Conservation (phyloP, 1,284 basidiomycete species). For the Exobasidium rhododendri region DNA sequence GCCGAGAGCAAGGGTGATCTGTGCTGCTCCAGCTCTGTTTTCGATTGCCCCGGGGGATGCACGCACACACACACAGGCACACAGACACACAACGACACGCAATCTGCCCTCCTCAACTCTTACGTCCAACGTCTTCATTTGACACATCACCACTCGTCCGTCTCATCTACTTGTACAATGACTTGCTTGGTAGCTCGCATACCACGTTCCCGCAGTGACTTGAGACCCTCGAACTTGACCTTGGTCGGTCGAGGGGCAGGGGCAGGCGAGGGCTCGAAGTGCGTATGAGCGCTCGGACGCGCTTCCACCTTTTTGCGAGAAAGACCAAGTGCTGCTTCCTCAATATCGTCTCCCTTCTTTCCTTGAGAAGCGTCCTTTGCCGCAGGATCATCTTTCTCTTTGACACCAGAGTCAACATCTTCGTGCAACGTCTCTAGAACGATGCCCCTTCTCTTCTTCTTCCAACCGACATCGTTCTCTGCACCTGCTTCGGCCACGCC, state of each 20-base stretch:
- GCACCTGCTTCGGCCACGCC: slow-evolving; percentile 7
- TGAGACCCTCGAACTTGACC: slow-evolving; percentile 4
- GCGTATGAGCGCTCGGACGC: background rate
- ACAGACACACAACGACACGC: too few relatives aligned
- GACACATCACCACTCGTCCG: background rate
- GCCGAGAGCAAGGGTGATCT: background rate
- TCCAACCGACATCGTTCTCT: slow-evolving; percentile 12
- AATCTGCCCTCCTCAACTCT: too few relatives aligned
- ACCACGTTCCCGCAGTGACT: slow-evolving; percentile 4
- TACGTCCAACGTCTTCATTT: too few relatives aligned
- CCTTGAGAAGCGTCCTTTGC: background rate
- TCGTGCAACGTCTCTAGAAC: slow-evolving; percentile 11
- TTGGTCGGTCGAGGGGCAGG: background rate
- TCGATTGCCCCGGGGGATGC: background rate
- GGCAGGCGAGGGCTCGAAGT: background rate
- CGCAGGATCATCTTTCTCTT: background rate
- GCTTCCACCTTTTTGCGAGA: background rate
- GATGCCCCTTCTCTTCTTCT: slow-evolving; percentile 2
- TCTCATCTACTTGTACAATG: background rate
- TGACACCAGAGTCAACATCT: slow-evolving; percentile 8
- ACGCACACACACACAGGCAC: too few relatives aligned
- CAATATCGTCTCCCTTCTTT: slow-evolving; percentile 3
- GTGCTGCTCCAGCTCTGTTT: background rate
- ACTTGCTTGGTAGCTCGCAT: background rate
- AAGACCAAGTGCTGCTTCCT: background rate